Evolutionary conservation across 2,329 filamentous ascomycete species (phyloP), one percentile per base, ranked within the genome.

Genomic region (Claviceps fusiformis): DNA sequence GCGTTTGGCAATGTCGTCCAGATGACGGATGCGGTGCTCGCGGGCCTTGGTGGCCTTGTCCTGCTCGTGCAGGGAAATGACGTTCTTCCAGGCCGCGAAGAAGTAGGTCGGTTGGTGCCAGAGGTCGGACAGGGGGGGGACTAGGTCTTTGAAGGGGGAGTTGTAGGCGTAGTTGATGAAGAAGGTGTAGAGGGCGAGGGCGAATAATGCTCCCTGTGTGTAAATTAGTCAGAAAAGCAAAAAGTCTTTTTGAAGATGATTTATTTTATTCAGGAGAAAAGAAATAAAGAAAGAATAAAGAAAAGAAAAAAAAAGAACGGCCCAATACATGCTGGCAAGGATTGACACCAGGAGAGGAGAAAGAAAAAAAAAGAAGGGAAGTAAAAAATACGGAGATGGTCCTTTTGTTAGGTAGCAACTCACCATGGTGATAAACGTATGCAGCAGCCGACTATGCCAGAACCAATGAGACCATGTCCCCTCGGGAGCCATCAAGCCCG

Each of bases 1-100:
- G 63, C 92, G 80, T 81, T 96, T 95, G 68, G 85, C 80, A 33
- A 93, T 85, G 72, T 98, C 93, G 61, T 95, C 89, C 55, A 89
- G 77, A 61, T 83, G 83, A 65, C 79, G 79, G 64, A 82, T 80
- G 55, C 91, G 80, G 72, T 83, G 82, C 70, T 91, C 87, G 53
- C 79, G 76, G 33, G 86, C 86, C 65, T 83, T 73, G 59, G 79
- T 75, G 35, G 83, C 85, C 60, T 81, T 80, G 68, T 91, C 85
- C 62, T 83, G 79, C 61, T 87, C 80, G 66, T 95, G 86, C 73
- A 95, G 78, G 58, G 81, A 77, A 65, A 92, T 81, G 55, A 95
- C 87, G 56, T 88, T 78, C 59, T 85, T 65, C 64, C 84, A 84
- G 56, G 83, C 81, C 29, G 75, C 71, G 41, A 85, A 64, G 61